These are phyloP conservation scores for Nepenthes gracilis DNA, from an alignment of 148 eudicot genomes.

Conservation along the genomic window DNA sequence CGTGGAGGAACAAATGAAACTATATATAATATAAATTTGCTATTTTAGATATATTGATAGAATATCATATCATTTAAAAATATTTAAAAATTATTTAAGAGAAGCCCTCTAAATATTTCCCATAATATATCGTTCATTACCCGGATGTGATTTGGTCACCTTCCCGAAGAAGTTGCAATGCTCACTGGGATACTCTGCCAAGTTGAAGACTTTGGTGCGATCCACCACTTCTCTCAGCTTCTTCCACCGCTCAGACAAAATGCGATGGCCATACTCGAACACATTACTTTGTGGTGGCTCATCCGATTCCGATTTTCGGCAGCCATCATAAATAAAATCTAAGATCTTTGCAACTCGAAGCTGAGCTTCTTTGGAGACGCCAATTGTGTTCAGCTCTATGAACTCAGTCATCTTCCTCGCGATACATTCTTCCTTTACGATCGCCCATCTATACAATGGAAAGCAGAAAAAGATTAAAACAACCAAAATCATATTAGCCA, in stretches of 20 bases:
- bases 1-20: no score
- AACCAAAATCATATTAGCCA: no score
- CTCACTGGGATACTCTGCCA: slow-evolving; percentile 29
- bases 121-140: slow-evolving; percentile 13
- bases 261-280: slow-evolving; percentile 27
- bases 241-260: slow-evolving; percentile 60
- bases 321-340: slow-evolving; percentile 26
- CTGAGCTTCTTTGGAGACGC: slow-evolving; percentile 79
- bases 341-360: slow-evolving; percentile 59
- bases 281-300: slow-evolving; percentile 14
- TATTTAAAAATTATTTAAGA: background rate
- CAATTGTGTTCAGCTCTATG: slow-evolving; percentile 63
- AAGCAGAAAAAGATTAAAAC: background rate
- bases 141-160: slow-evolving; percentile 37
- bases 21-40: no score
- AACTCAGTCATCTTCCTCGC: slow-evolving; percentile 61
- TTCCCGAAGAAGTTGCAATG: slow-evolving; percentile 40
- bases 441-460: slow-evolving; percentile 55
- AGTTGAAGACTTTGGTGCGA: slow-evolving; percentile 13
- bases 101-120: no score
- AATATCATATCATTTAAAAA: background rate
- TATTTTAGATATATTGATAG: no score
- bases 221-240: slow-evolving; percentile 35
- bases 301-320: no score
- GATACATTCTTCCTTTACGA: slow-evolving; percentile 62